Conservation (phyloP, 768 basidiomycete genomes). For the Xerocomellus amylosporus region DNA sequence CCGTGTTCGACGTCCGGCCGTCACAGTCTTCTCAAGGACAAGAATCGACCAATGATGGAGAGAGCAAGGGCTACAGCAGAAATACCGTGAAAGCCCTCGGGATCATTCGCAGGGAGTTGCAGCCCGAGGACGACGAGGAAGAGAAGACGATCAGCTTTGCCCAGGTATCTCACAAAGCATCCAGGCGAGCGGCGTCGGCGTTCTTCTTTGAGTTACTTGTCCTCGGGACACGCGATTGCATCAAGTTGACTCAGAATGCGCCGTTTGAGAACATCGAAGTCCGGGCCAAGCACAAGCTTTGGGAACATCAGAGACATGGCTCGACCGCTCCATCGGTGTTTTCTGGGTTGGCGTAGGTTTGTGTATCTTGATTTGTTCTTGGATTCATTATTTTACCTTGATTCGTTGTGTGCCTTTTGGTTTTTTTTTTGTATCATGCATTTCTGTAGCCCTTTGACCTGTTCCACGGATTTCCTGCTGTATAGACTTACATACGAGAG, state of each 20-base stretch:
- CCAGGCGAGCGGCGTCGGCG: conserved; percentile 86
- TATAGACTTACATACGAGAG: not conserved
- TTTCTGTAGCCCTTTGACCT: conserved; percentile 7
- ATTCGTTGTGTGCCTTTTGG: not conserved
- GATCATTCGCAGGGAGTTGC: conserved; percentile 70
- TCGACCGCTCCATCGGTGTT: conserved; percentile 45
- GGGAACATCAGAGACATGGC: conserved; percentile 61
- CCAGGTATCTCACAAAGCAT: conserved; percentile 77
- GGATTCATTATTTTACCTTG: conserved; percentile 1
- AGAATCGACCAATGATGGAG: conserved; percentile 44
- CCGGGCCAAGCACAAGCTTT: conserved; percentile 77
- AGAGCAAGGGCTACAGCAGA: conserved; percentile 78
- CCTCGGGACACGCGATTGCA: conserved; percentile 87
- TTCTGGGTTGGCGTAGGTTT: conserved; percentile 37
- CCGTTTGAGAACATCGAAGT: conserved; percentile 88
- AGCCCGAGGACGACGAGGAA: conserved; percentile 47
- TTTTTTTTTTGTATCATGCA: not conserved
- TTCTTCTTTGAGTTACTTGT: conserved; percentile 99
- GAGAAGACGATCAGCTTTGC: conserved; percentile 76
- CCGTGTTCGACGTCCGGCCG: conserved; percentile 70
- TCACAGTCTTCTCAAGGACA: conserved; percentile 50
- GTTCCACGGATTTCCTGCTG: not conserved
- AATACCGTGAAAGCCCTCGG: conserved; percentile 84
- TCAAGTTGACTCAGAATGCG: conserved; percentile 70
- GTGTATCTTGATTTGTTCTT: conserved; percentile 16